Evolutionary conservation across 2,329 filamentous ascomycete species (phyloP).

Genomic region (Verticillium klebahnii): DNA sequence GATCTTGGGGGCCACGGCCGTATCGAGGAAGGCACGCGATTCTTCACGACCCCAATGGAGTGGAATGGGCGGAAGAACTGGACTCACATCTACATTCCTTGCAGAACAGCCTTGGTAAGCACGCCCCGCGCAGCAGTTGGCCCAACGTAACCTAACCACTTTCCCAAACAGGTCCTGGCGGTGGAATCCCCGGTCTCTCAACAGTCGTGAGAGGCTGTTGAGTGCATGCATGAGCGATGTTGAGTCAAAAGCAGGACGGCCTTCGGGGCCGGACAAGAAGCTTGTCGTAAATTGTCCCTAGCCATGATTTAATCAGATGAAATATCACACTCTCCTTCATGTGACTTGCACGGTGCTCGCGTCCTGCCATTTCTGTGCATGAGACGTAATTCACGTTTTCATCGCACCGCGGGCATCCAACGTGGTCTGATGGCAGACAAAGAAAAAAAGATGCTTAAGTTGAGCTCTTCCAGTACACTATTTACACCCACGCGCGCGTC

Average conservation of each 20-base stretch:
- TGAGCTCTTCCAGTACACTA: constrained; percentile 38
- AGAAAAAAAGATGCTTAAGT: constrained; percentile 25
- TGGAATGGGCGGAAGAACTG: constrained; percentile 93
- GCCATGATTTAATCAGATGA: not conserved
- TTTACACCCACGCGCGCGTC: constrained; percentile 30
- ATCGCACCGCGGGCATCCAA: not conserved
- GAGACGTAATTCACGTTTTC: no score
- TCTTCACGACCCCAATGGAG: constrained; percentile 84
- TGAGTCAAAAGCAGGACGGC: not conserved
- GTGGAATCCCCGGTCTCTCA: constrained; percentile 25
- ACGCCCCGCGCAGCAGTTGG: not conserved
- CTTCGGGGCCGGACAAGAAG: not conserved
- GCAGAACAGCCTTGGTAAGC: constrained; percentile 75
- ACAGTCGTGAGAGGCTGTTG: constrained; percentile 10
- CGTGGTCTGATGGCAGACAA: not conserved
- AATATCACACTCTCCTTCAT: not conserved
- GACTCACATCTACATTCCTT: constrained; percentile 85
- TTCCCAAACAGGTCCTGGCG: constrained; percentile 27
- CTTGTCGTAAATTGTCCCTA: not conserved
- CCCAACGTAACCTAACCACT: not conserved
- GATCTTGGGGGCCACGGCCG: constrained; percentile 76
- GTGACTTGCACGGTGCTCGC: not conserved
- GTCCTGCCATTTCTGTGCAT: not conserved
- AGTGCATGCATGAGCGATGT: not conserved
- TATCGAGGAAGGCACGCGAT: constrained; percentile 74